These are phyloP conservation scores for Gliomastix tumulicola DNA, from an alignment of 2,329 filamentous ascomycete genomes.

Conservation along the genomic window DNA sequence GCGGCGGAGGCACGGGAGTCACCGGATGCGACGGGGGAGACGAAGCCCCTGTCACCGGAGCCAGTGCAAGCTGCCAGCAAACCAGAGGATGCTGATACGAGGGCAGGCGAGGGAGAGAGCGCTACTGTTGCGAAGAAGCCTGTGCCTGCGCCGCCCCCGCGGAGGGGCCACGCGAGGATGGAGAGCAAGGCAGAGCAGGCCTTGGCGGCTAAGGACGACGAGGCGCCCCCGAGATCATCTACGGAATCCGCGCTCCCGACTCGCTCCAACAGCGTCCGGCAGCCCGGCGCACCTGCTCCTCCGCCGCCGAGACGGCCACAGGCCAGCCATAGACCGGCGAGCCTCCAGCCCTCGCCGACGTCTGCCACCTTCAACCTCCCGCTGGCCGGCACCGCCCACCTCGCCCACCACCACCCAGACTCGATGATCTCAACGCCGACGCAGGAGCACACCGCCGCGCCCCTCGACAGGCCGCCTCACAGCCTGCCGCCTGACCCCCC, in stretches of 20 bases:
- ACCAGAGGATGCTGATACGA: too few species aligned
- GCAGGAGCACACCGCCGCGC: too few species aligned
- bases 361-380: conserved; percentile 5
- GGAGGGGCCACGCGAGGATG: conserved; percentile 31
- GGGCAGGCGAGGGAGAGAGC: too few species aligned
- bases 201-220: conserved; percentile 16
- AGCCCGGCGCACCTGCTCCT: conserved; percentile 36
- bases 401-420: too few species aligned
- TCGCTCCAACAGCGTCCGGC: conserved; percentile 36
- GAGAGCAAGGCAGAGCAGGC: neutral
- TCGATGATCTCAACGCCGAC: too few species aligned
- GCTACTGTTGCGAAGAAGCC: conserved; percentile 29
- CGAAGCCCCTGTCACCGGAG: neutral
- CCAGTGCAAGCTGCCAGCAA: too few species aligned
- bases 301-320: conserved; percentile 47
- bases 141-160: conserved; percentile 44
- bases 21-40: neutral
- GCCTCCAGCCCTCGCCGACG: conserved; percentile 1
- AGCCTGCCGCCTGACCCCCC: too few species aligned
- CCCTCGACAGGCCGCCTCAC: too few species aligned
- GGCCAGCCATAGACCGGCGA: conserved; percentile 19
- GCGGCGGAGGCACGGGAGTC: conserved; percentile 18
- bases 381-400: too few species aligned
- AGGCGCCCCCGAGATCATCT: conserved; percentile 38
- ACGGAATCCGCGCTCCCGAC: conserved; percentile 41